Evolutionary conservation across 352 stramenopile species (phyloP).

Genomic region (Phytophthora sp.): DNA sequence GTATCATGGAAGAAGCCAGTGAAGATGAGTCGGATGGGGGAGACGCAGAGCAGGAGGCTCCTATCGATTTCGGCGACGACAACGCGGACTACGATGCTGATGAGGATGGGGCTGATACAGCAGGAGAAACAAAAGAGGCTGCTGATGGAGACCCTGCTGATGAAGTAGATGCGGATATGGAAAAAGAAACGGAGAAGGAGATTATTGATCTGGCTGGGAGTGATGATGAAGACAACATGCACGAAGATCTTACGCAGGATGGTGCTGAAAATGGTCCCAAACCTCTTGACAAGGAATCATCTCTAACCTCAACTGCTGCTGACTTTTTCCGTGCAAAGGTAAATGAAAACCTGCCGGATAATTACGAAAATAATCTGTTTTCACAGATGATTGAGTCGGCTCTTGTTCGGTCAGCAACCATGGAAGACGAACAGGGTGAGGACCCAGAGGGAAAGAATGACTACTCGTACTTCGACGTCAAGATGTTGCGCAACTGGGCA

Average conservation of each 20-base stretch:
- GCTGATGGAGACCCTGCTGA: conserved; percentile 25
- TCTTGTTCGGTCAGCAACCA: conserved; percentile 58
- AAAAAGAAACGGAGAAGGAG: conserved; percentile 38
- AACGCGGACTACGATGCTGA: conserved; percentile 41
- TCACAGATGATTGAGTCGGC: conserved; percentile 81
- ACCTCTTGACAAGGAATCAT: conserved; percentile 30
- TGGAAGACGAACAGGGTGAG: conserved; percentile 52
- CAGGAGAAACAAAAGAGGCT: conserved; percentile 18
- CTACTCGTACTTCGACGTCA: conserved; percentile 87
- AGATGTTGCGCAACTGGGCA: conserved; percentile 85
- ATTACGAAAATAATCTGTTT: conserved; percentile 63
- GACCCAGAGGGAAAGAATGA: conserved; percentile 55
- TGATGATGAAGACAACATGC: conserved; percentile 21
- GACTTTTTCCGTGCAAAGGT: conserved; percentile 71
- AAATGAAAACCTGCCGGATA: conserved; percentile 45
- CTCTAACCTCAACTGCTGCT: conserved; percentile 42
- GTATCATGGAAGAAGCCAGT: conserved; percentile 43
- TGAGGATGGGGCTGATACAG: conserved; percentile 29
- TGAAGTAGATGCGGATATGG: conserved; percentile 43
- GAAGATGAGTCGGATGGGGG: conserved; percentile 54
- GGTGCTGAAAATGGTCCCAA: conserved; percentile 8
- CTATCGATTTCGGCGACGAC: conserved; percentile 44
- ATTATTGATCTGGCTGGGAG: conserved; percentile 31
- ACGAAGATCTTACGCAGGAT: conserved; percentile 24
- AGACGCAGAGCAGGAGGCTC: conserved; percentile 36